These are phyloP conservation scores for Saururus chinensis DNA, from an alignment of 164 flowering plant genomes.

Conservation along the genomic window DNA sequence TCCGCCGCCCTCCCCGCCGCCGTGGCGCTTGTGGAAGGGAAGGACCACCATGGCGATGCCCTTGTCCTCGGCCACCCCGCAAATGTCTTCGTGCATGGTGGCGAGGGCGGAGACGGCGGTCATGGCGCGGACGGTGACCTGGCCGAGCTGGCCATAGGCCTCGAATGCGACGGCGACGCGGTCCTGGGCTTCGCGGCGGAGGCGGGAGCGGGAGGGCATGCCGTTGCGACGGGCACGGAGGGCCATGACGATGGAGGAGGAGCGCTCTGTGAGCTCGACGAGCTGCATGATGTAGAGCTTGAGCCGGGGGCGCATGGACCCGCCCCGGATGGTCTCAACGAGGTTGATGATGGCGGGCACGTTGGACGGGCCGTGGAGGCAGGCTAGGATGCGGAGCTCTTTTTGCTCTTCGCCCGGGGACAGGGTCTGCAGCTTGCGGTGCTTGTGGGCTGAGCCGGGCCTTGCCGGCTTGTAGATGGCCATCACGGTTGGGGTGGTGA, in stretches of 20 bases:
- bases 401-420: conserved; percentile 9
- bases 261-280: conserved; percentile 59
- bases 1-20: conserved; percentile 14
- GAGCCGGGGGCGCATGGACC: conserved; percentile 19
- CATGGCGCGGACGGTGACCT: conserved; percentile 39
- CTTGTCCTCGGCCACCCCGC: conserved; percentile 56
- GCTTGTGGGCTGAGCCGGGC: conserved; percentile 2
- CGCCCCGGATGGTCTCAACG: conserved; percentile 38
- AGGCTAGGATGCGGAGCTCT: conserved; percentile 46
- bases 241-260: conserved; percentile 58
- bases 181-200: conserved; percentile 1
- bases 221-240: conserved; percentile 44
- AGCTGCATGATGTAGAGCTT: conserved; percentile 50
- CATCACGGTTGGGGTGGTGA: conserved; percentile 63
- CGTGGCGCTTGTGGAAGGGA: conserved; percentile 48
- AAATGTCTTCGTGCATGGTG: conserved; percentile 76
- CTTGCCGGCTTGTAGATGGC: conserved; percentile 54
- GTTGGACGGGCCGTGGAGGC: conserved; percentile 45
- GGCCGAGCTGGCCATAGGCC: conserved; percentile 26
- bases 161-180: conserved; percentile 14
- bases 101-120: conserved; percentile 48
- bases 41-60: conserved; percentile 42
- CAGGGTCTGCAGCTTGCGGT: conserved; percentile 9
- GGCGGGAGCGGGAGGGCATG: conserved; percentile 23
- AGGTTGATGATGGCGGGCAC: conserved; percentile 44